Evolutionary conservation across 192 early-diverging fungal genomes (phyloP), one percentile per base, ranked within the genome.

Genomic region (Coemansia sp.): DNA sequence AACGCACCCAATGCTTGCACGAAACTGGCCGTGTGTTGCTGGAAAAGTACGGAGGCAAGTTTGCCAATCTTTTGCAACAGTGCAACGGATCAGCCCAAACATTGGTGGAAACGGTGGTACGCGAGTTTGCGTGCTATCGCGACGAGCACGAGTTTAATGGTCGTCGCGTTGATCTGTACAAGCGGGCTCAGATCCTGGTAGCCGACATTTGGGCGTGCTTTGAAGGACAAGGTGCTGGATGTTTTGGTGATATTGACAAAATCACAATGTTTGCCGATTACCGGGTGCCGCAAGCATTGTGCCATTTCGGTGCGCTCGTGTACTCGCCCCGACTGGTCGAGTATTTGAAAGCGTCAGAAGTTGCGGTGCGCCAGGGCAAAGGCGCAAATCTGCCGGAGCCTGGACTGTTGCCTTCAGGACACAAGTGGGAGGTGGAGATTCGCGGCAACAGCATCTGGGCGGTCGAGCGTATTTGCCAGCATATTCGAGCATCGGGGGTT

Each of bases 231-330:
- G 67, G 72, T 0, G 61, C 66, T 32, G 90, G 93, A 1, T 21
- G 64, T 6, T 93, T 94, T 66, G 49, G 79, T 23, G 90, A 92
- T 62, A 92, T 94, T 73, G 87, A 91, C 62, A 47, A 75, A 11
- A 84, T 94, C 29, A 94, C 93, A 11, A 94, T 94, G 90, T 94
- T 94, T 89, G 93, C 93, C 4, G 93, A 94, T 67, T 94, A 93
- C 69, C 79, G 92, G n/a, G 86, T 91, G 19, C 86, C 86, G 4
- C 85, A 94, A 79, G 88, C 88, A 7, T 63, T 90, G 29, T 85
- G 87, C 61, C 85, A 91, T 58, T 83, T 93, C 39, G 87, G 86
- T 21, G 79, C 83, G 2, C 74, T 94, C 10, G 57, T 75, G 54
- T 94, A 93, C 80, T 91, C 88, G 19, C 67, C 77, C 12, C 68